Conservation (phyloP, 139 green algal species). For the Chlamydomonas eustigma region DNA sequence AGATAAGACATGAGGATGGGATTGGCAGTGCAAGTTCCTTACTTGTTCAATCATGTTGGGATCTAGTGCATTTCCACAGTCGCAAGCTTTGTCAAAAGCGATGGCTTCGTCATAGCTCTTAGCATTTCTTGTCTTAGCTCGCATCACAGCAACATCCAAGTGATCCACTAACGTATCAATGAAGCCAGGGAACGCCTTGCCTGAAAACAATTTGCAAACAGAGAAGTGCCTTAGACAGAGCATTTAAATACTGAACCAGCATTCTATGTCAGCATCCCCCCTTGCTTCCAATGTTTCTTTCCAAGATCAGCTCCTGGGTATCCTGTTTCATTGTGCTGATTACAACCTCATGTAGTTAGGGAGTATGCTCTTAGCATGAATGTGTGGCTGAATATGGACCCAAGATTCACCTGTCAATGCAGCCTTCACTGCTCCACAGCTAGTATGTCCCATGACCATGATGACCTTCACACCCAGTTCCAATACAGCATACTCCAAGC, state of each 20-base stretch:
- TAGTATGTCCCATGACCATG: constrained; percentile 28
- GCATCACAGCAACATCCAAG: constrained; percentile 28
- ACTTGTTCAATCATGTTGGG: constrained; percentile 10
- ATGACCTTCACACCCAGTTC: constrained; percentile 25
- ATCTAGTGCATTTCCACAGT: neutral
- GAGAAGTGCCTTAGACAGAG: no score
- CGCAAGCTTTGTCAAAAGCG: neutral
- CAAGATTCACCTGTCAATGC: constrained; percentile 20
- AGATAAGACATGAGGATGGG: no score
- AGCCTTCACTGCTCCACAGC: constrained; percentile 30
- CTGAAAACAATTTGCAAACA: no score
- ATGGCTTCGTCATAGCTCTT: constrained; percentile 12
- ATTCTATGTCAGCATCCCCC: neutral
- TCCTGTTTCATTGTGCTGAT: no score
- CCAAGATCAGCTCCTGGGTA: no score
- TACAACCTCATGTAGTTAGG: no score
- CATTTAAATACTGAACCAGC: neutral
- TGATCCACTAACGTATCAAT: constrained; percentile 35
- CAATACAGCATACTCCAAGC: constrained; percentile 32
- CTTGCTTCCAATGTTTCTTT: no score
- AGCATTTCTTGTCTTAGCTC: neutral
- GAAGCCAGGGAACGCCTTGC: constrained; percentile 37
- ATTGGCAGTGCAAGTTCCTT: neutral
- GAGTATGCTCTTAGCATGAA: no score
- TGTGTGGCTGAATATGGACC: no score